Base-by-base conservation (phyloP, 1,284 basidiomycete species). In the Pseudozyma thailandica region DNA sequence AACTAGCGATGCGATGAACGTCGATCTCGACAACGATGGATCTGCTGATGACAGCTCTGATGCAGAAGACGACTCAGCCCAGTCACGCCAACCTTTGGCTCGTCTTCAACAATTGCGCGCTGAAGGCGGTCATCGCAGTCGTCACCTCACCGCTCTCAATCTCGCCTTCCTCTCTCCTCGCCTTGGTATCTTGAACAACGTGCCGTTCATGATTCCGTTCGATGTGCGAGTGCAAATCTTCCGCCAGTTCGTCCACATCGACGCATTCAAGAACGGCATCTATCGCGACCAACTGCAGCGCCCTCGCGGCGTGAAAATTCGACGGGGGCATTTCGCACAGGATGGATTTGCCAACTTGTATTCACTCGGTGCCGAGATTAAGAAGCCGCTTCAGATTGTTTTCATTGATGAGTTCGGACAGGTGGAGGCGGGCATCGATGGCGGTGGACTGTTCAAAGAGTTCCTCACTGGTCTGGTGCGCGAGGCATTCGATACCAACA, bases 401-500 rank as follows among this genome's bases (percentile, higher is more conserved):
- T 98, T 98, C 81, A 87, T 96, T 28, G 93, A 98, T 84, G 89
- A 93, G 84, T 95, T 89, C 69, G 93, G 92, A 10, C 85, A 90
- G 60, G 88, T 88, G 72, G 93, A 94, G 89, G 90, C 90, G 27
- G 93, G 93, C 0, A 94, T 95, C 30, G 94, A 98, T 77, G 95
- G 95, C 1, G 94, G 96, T 3, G 95, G 96, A 0, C 89, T 98
- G 8, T 98, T 97, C 86, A 99, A 98, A 82, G 96, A 98, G 84
- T 96, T 98, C 79, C 88, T 98, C 77, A 98, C 94, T 1, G 84
- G 84, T 80, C 85, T 77, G 65, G 85, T 83, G 52, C 93, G 92
- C 78, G 94, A 98, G 82, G 94, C 92, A 0, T 98, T 98, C 72
- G 93, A 99, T 78, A 91, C 91, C 0, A 89, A 98, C 79, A 89